Percentiles rank a stretch among this genome's conserved stretches.
These are phyloP conservation scores for Sclerotinia spermophila DNA, from an alignment of 2,329 filamentous ascomycete genomes.

Conservation along the genomic window DNA sequence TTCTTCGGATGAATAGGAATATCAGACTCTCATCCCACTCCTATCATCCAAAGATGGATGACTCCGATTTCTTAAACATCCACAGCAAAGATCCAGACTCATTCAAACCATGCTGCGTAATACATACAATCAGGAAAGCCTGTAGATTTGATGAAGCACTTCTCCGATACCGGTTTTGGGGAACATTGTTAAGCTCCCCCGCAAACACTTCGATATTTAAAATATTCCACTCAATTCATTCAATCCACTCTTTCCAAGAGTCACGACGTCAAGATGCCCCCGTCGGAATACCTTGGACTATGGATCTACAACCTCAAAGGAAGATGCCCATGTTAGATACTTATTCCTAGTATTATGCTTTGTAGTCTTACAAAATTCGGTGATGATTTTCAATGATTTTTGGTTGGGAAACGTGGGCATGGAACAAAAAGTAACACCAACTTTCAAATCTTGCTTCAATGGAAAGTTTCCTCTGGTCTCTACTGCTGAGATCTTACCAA, in stretches of 20 bases:
- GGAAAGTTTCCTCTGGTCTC: neutral
- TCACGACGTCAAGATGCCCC: neutral
- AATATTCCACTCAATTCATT: neutral
- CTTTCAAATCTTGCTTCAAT: neutral
- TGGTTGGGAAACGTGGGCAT: neutral
- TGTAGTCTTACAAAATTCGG: neutral
- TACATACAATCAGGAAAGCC: neutral
- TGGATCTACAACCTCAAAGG: neutral
- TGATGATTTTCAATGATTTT: neutral
- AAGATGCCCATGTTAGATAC: neutral
- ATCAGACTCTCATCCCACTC: too few relatives aligned
- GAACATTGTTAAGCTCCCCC: neutral
- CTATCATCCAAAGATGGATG: neutral
- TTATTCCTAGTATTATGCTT: too few relatives aligned
- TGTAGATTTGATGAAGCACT: neutral
- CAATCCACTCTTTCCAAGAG: neutral
- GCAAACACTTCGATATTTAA: neutral
- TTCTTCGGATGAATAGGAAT: too few relatives aligned
- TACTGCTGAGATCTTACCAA: neutral
- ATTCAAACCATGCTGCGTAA: neutral
- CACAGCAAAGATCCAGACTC: neutral
- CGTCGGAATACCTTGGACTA: neutral
- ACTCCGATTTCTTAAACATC: neutral
- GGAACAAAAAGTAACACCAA: neutral
- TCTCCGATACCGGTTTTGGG: slow-evolving; percentile 4